Base-by-base conservation (phyloP, 305 asterid species). In the Petunia hybrid region DNA sequence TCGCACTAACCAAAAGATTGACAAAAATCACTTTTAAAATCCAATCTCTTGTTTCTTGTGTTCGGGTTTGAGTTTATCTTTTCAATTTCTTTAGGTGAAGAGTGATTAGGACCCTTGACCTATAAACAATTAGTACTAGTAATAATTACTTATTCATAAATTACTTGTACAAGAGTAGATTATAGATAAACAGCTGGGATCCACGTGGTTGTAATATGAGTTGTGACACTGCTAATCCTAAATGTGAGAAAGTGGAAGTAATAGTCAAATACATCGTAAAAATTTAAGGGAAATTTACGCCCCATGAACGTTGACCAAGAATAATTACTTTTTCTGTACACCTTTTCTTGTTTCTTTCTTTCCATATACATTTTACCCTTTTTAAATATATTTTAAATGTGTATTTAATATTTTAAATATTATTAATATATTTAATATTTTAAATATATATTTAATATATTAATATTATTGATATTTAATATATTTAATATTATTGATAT, bases 81-180 rank as follows among this genome's bases (percentile, higher is more conserved):
- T 61, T 71, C 62, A 71, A 71, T 71, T 48, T 48, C 62, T 36
- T 9, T 12, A 71, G 35, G 78, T 51, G 78, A 6, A 12, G 36
- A 48, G 78, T 48, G 78, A 71, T 71, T 71, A 35, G 14, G 78
- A 71, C 62, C 38, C 35, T 48, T 71, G 35, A 51, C 62, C 62
- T 46, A 1, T 16, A 35, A 35, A 48, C 31, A 22, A 46, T 46
- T 71, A 46, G 22, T 46, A 31, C 43, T 31, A 10, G 43, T 22
- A 22, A 0, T 22, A 22, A 1, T 22, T 39, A 42, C 76, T 68
- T 48, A 42, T 12, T 39, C 46, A 65, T 65, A 39, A 38, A 65
- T 65, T 45, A 2, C 1, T 9, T 9, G 2, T 61, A 65, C 46
- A 65, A 12, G 8, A 36, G 35, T 65, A 39, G 13, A 36, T 12